Conservation (phyloP, 257 asterid genomes). For the Salvia miltiorrhiza region DNA sequence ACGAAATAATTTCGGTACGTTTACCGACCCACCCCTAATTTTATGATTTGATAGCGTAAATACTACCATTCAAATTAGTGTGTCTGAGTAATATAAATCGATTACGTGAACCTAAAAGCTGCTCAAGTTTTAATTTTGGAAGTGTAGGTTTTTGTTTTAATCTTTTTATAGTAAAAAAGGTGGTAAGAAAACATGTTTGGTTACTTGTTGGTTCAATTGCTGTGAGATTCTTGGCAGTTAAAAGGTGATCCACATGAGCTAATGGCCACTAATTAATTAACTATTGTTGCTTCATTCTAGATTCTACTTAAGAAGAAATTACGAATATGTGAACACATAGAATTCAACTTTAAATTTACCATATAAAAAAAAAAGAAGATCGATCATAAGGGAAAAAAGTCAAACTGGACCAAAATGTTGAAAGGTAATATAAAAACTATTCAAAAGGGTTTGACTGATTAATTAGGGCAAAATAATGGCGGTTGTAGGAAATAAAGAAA, state of each 20-base stretch:
- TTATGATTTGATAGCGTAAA: too few relatives aligned
- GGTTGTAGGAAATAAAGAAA: constrained; percentile 16
- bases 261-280: neutral
- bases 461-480: neutral
- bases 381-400: neutral
- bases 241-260: neutral
- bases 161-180: neutral
- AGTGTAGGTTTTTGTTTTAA: neutral
- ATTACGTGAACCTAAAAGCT: too few relatives aligned
- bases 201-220: neutral
- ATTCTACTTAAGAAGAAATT: neutral
- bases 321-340: neutral
- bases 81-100: too few relatives aligned
- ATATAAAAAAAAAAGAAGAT: neutral
- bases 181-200: neutral
- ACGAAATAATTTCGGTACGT: too few relatives aligned
- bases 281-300: neutral
- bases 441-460: constrained; percentile 6
- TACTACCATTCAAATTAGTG: too few relatives aligned
- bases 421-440: neutral
- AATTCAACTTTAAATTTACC: neutral
- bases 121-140: too few relatives aligned
- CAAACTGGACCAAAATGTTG: neutral
- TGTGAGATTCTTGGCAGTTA: constrained; percentile 7
- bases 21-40: too few relatives aligned